phyloP scores from a whole-genome alignment of 805 yeast species.

The Metschnikowia borealis region DNA sequence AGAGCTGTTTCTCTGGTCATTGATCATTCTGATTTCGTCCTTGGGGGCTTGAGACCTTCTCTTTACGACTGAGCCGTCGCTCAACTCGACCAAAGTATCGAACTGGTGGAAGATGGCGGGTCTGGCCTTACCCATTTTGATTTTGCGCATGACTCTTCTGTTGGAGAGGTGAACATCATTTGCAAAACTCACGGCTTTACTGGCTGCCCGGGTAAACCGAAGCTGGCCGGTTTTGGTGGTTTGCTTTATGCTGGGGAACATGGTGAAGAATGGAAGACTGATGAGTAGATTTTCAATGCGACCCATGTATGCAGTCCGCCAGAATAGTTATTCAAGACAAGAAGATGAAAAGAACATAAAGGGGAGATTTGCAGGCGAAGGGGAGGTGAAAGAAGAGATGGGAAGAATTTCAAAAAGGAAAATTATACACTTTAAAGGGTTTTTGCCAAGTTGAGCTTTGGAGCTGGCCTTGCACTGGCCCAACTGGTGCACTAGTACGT shows the following conservation, averaged over 20 bases:
- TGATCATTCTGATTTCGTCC: conserved; percentile 76
- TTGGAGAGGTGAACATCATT: conserved; percentile 42
- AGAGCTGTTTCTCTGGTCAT: conserved; percentile 83
- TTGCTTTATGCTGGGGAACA: conserved; percentile 3
- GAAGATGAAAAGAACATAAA: too few species aligned
- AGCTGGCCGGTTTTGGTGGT: conserved; percentile 4
- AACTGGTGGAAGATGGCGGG: conserved; percentile 92
- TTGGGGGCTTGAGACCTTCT: conserved; percentile 88
- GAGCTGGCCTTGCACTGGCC: too few species aligned
- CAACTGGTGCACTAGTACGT: too few species aligned
- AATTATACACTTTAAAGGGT: too few species aligned
- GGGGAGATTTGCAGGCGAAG: too few species aligned
- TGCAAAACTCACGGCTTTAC: conserved; percentile 19
- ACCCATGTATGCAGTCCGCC: too few species aligned
- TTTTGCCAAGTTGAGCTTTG: too few species aligned
- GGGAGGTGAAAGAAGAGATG: too few species aligned
- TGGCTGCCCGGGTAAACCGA: conserved; percentile 9
- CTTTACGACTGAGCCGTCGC: conserved; percentile 87
- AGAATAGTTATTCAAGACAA: too few species aligned
- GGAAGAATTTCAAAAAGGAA: too few species aligned
- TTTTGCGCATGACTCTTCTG: conserved; percentile 64
- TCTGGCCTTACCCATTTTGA: conserved; percentile 78
- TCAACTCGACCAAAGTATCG: conserved; percentile 81
- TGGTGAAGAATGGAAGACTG: neutral
- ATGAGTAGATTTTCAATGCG: neutral